These are phyloP conservation scores for Chlorella sorokiniana DNA, from an alignment of 139 green algal species.

Conservation along the genomic window DNA sequence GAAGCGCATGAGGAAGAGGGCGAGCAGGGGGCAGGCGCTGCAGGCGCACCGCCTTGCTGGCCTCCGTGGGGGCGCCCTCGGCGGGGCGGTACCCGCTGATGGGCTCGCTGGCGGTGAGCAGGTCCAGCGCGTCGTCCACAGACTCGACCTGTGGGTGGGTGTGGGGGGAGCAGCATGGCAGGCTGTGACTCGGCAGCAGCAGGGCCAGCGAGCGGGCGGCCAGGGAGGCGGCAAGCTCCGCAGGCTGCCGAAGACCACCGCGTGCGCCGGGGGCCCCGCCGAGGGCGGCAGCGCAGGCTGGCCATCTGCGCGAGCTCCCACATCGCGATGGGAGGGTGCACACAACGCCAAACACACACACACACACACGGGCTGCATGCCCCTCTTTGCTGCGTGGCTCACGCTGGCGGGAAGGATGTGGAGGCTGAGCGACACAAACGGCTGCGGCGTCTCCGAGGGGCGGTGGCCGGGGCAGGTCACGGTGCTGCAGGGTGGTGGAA, in stretches of 20 bases:
- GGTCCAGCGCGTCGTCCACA: conserved; percentile 62
- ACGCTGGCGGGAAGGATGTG: conserved; percentile 49
- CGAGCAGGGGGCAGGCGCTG: conserved; percentile 64
- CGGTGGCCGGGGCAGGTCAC: conserved; percentile 32
- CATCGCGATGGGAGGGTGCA: too few relatives aligned
- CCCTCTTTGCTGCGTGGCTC: background rate
- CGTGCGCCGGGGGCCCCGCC: too few relatives aligned
- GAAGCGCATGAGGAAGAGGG: conserved; percentile 83
- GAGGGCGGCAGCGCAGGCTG: too few relatives aligned
- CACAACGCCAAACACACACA: too few relatives aligned
- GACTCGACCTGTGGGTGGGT: conserved; percentile 34
- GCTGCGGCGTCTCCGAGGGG: conserved; percentile 64
- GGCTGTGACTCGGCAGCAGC: background rate
- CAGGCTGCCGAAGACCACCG: too few relatives aligned
- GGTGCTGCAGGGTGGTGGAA: background rate
- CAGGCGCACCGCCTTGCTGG: conserved; percentile 55
- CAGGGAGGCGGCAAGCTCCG: background rate
- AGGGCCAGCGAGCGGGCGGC: background rate
- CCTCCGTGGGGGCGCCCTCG: conserved; percentile 16
- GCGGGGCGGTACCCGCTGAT: conserved; percentile 53
- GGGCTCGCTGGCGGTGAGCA: conserved; percentile 44
- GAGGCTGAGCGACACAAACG: conserved; percentile 74
- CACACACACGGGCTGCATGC: background rate
- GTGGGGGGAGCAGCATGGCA: background rate
- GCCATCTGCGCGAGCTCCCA: too few relatives aligned